Percentiles rank a stretch among this genome's conserved stretches.
These are phyloP conservation scores for Malassezia equina DNA, from an alignment of 1,284 basidiomycete genomes.

Conservation along the genomic window DNA sequence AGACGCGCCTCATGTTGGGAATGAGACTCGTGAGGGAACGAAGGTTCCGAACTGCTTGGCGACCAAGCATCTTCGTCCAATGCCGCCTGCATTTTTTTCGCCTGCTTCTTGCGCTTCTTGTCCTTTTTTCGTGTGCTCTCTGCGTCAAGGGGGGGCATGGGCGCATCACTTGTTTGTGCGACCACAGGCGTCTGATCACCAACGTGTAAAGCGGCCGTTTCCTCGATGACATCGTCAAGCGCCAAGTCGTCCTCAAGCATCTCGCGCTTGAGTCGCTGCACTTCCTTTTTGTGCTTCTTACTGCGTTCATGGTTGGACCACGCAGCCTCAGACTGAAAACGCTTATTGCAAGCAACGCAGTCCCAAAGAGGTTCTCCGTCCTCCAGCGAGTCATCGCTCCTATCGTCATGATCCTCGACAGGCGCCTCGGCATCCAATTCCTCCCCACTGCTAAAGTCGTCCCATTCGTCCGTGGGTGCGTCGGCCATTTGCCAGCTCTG, in stretches of 20 bases:
- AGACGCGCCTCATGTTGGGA: background rate
- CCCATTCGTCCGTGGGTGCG: slow-evolving; percentile 18
- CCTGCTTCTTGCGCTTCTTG: slow-evolving; percentile 37
- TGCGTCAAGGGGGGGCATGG: slow-evolving; percentile 21
- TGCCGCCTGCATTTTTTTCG: slow-evolving; percentile 19
- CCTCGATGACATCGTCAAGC: background rate
- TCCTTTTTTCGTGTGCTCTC: slow-evolving; percentile 20
- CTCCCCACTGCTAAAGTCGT: slow-evolving; percentile 29
- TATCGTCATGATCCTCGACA: slow-evolving; percentile 1
- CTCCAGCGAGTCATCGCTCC: slow-evolving; percentile 4
- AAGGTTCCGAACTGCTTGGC: background rate
- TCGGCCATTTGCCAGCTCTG: slow-evolving; percentile 38
- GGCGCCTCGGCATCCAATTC: background rate
- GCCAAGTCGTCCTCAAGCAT: slow-evolving; percentile 53
- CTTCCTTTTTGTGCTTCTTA: slow-evolving; percentile 73
- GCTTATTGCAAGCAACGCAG: slow-evolving; percentile 89
- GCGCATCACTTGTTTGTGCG: slow-evolving; percentile 1
- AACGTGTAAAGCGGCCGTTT: slow-evolving; percentile 13
- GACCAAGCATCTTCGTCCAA: background rate
- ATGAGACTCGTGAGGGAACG: background rate
- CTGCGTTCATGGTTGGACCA: slow-evolving; percentile 95
- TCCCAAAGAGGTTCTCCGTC: slow-evolving; percentile 56
- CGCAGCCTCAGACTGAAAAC: slow-evolving; percentile 79
- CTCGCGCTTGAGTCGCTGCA: slow-evolving; percentile 55
- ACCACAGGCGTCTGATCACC: slow-evolving; percentile 5